phyloP scores from a whole-genome alignment of 805 yeast genomes.

The Metschnikowia henanensis region DNA sequence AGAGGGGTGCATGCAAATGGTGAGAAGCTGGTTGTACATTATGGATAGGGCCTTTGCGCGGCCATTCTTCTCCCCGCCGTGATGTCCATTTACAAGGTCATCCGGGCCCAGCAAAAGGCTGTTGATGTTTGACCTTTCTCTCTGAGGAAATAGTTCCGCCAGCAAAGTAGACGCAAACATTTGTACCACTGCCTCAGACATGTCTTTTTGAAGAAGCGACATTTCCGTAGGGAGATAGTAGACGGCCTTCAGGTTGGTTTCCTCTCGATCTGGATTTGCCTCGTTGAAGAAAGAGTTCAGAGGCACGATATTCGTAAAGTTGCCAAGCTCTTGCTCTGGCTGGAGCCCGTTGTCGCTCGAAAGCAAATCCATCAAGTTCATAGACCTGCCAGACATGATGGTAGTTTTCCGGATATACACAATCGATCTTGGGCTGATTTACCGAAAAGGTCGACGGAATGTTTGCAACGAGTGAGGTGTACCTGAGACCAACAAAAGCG shows the following conservation, averaged over 20 bases:
- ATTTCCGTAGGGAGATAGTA: slow-evolving; percentile 37
- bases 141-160: slow-evolving; percentile 22
- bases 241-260: slow-evolving; percentile 18
- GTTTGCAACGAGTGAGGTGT: too few relatives aligned
- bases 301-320: background rate
- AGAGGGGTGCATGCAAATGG: slow-evolving; percentile 66
- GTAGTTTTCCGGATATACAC: too few relatives aligned
- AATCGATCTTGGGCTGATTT: too few relatives aligned
- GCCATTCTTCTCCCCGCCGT: background rate
- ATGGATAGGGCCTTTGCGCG: slow-evolving; percentile 27
- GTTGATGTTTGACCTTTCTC: slow-evolving; percentile 36
- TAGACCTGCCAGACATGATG: slow-evolving; percentile 14
- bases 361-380: slow-evolving; percentile 43
- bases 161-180: slow-evolving; percentile 29
- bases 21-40: slow-evolving; percentile 45
- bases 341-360: slow-evolving; percentile 25
- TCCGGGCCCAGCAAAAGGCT: slow-evolving; percentile 30
- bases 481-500: too few relatives aligned
- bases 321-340: slow-evolving; percentile 6
- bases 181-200: slow-evolving; percentile 32
- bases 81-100: slow-evolving; percentile 6
- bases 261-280: background rate
- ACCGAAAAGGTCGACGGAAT: too few relatives aligned
- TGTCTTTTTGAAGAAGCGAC: slow-evolving; percentile 34
- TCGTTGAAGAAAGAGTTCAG: slow-evolving; percentile 4